Base-by-base conservation (phyloP, 2,329 filamentous ascomycete species). In the Coniochaeta hoffmannii region DNA sequence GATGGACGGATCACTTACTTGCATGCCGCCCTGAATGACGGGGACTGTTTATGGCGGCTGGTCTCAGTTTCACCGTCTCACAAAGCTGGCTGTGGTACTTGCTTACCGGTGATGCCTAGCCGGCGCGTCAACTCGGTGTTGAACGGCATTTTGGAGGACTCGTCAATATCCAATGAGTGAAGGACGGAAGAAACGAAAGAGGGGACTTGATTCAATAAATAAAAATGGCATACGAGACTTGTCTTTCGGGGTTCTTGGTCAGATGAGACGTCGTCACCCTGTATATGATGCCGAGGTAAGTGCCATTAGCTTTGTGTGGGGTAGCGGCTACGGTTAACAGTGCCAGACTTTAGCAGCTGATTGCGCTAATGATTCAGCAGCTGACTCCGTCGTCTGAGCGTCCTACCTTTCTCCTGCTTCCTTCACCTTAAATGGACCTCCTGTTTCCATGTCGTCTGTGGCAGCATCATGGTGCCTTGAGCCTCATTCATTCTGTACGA, bases 21-120 rank as follows among this genome's bases (percentile, higher is more conserved):
- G 61, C 89, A 94, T 93, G 66, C 89, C 89, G 68, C 89, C 89
- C 71, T 94, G 89, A 57, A 94, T 87, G 59, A 94, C 77, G 64
- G 89, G 89, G 61, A 93, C 87, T 89, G 63, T 50, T 53, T 53
- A 28, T 53, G 26, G 35, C 44, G 28, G 53, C 60, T 52, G 44
- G 53, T 53, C 61, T 69, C 57, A 69, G 66, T 59, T 49, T 36
- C n/a, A 38, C 8, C 22, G 22, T 32, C 28, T 44, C 52, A 34
- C 28, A 31, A 14, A 32, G 14, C 17, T 19, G 34, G 50, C 32
- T n/a, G 10, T 28, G 50, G n/a, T 53, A 24, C 26, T n/a, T 53
- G 57, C 64, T 52, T 62, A 69, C 68, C 61, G 53, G 55, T 72
- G 65, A 83, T 83, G 71, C 80, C 80, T 64, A 83, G 76, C 50